phyloP scores from a whole-genome alignment of 352 stramenopile genomes.

The Pythium biforme region DNA sequence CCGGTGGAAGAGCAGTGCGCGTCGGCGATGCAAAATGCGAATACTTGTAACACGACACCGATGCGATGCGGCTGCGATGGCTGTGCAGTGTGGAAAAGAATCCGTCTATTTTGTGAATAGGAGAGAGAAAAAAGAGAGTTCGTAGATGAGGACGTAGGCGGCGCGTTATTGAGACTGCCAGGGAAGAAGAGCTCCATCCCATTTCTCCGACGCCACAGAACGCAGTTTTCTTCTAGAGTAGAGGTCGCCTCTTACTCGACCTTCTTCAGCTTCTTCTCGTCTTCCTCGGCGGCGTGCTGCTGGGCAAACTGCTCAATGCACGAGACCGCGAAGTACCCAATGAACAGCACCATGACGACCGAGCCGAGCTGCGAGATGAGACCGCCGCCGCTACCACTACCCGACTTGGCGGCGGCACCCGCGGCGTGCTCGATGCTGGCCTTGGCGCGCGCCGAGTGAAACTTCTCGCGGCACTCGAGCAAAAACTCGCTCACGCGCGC shows the following conservation, averaged over 20 bases:
- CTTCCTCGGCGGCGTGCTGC: conserved; percentile 85
- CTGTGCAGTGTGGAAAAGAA: neutral
- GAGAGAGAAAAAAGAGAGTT: neutral
- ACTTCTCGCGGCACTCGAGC: conserved; percentile 84
- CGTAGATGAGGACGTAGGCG: no score
- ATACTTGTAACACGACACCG: neutral
- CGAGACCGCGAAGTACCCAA: conserved; percentile 88
- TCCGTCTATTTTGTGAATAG: conserved; percentile 27
- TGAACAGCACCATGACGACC: conserved; percentile 85
- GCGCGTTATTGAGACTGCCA: no score
- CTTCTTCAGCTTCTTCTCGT: conserved; percentile 87
- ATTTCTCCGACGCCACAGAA: neutral
- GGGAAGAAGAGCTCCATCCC: neutral
- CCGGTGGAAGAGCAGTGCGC: no score
- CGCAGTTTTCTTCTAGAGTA: neutral
- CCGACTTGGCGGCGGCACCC: conserved; percentile 43
- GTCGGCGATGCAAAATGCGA: no score
- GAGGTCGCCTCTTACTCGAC: conserved; percentile 28
- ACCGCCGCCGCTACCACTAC: conserved; percentile 8
- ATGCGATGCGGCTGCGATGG: neutral
- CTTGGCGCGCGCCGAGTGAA: conserved; percentile 73
- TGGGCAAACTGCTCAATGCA: conserved; percentile 91
- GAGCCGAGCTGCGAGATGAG: conserved; percentile 81
- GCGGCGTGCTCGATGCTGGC: conserved; percentile 56
- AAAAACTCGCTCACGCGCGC: conserved; percentile 83